Evolutionary conservation across 2,329 filamentous ascomycete species (phyloP), one percentile per base, ranked within the genome.

Genomic region (Meredithiella fracta): DNA sequence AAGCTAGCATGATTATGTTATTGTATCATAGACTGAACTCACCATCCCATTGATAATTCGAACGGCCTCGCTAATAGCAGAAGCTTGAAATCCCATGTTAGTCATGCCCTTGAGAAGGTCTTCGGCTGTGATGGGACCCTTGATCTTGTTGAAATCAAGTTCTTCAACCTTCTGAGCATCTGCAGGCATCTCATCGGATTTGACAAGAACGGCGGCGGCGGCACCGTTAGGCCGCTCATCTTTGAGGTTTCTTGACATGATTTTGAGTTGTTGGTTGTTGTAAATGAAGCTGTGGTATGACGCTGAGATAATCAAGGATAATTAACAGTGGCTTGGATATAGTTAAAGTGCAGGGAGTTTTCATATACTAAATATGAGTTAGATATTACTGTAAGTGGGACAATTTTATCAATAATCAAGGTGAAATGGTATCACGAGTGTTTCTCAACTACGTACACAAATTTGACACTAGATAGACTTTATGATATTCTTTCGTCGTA

Each of bases 41-140:
- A 94, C 89, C 92, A 98, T 98, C 60, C 87, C 82, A 65, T 98
- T 92, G 67, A 98, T 89, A 65, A 97, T 94, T 59, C 85, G 78
- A 60, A 92, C 82, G 11, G 91, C 92, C 65, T 94, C 87, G 34
- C 83, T 85, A 62, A 96, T 83, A 20, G 87, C 83, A 29, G 76
- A 76, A 14, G 77, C 76, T 61, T 78, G 76, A 62, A 79, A 79
- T 74, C 91, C 92, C 84, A 94, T 96, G 68, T 82, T 76, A 55
- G 78, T 78, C 83, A 97, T 92, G 59, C 83, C 83, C 56, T 81
- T 74, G 23, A 92, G 77, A 61, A 98, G 75, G 66, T 96, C 86
- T 34, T 89, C 84, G 54, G 86, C 90, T 0, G 89, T 94, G 65
- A 96, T 84, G 60, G 83, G 79, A 38, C 80, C 76, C 58, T 80